Conservation (phyloP, 2,329 filamentous ascomycete species). For the Diplodia sapinea region DNA sequence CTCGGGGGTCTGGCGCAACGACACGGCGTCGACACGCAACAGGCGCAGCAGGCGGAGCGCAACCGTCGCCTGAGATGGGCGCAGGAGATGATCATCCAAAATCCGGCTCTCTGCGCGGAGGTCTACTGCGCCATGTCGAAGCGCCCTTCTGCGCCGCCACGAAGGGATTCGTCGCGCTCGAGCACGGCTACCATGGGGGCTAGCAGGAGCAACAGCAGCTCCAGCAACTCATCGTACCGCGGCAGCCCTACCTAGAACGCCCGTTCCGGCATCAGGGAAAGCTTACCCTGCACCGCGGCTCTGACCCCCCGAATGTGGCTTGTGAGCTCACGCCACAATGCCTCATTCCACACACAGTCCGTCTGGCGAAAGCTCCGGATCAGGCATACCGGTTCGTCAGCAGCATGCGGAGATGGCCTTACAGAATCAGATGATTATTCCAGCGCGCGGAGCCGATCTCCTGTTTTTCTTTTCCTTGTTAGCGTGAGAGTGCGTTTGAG, state of each 20-base stretch:
- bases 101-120: constrained; percentile 27
- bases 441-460: background rate
- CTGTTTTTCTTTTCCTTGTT: background rate
- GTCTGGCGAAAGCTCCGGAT: background rate
- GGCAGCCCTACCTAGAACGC: constrained; percentile 14
- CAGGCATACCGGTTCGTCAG: constrained; percentile 8
- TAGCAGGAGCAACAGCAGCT: constrained; percentile 10
- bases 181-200: background rate
- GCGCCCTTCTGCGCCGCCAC: background rate
- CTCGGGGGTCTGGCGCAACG: constrained; percentile 16
- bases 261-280: background rate
- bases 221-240: constrained; percentile 8
- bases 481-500: too few species aligned
- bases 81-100: constrained; percentile 31
- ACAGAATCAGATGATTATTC: constrained; percentile 1
- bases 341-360: background rate
- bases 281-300: background rate
- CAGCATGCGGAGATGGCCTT: background rate
- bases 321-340: constrained; percentile 11
- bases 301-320: background rate
- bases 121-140: constrained; percentile 30
- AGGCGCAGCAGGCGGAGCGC: constrained; percentile 22
- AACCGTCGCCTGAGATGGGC: constrained; percentile 31
- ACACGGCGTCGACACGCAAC: constrained; percentile 1
- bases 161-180: background rate